Base-by-base conservation (phyloP, 768 basidiomycete genomes). In the Rhodotorula sphaerocarpa region DNA sequence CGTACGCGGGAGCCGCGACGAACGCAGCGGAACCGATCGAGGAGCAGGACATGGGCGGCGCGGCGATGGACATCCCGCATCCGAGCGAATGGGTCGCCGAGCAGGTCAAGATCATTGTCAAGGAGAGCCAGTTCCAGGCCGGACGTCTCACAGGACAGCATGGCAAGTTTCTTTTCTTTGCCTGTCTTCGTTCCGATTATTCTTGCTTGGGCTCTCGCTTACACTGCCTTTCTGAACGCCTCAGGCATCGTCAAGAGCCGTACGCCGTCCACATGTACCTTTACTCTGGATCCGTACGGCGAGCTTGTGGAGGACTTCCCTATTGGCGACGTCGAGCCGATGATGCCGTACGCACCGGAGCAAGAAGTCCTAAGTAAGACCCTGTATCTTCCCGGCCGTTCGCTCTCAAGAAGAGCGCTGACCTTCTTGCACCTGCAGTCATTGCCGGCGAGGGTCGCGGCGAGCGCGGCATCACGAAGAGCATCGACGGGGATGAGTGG, bases 1-100 rank as follows among this genome's bases (percentile, higher is more conserved):
- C 47, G 11, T 68, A 64, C 39, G 59, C 67, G 0, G 67, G 62
- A 7, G 62, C 67, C 0, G 63, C 67, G 31, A 64, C 67, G 21
- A 23, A 59, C 10, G 67, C 67, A 12, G 66, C 61, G 18, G 60
- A 67, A 36, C 61, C 66, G 21, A 21, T 67, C 33, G 66, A 63
- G 33, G 59, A 57, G 46, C 30, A 47, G 44, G 53, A 53, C 39
- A 31, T 43, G 31, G 44, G 34, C 44, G 36, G 50, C 12, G 27
- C 11, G 5, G 41, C 39, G 47, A 9, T 20, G 18, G 3, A 5
- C 11, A 25, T 51, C 1, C 27, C 21, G n/a, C 50, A 58, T 27
- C 66, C 66, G 31, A 46, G 42, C 23, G 61, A 60, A 20, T 67
- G 66, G 66, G 50, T 60, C 46, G 45, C 46, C 11, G 3, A 14